Evolutionary conservation across 2,329 filamentous ascomycete genomes (phyloP).

Genomic region (Dryadomyces quercivorus): DNA sequence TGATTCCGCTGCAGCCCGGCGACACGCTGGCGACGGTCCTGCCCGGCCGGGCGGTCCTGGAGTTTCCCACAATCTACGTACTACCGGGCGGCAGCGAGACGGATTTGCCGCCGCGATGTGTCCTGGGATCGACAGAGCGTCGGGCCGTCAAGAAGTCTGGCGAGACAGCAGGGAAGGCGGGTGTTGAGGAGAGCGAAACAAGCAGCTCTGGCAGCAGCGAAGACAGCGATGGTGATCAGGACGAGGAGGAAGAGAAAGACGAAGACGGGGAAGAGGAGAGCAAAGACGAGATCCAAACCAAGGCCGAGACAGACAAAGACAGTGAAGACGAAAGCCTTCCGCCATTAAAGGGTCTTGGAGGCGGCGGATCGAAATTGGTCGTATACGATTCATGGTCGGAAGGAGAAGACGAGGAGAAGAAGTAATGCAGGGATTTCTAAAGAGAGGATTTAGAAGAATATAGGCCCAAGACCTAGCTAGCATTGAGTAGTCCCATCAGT

Average conservation of each 20-base stretch:
- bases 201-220: slow-evolving; percentile 10
- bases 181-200: slow-evolving; percentile 7
- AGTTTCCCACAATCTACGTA: slow-evolving; percentile 61
- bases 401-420: slow-evolving; percentile 6
- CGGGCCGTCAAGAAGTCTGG: not conserved
- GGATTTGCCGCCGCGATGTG: slow-evolving; percentile 14
- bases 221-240: not conserved
- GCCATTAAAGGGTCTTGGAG: not conserved
- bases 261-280: not conserved
- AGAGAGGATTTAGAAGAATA: too few species aligned
- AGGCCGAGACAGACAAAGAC: not conserved
- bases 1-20: slow-evolving; percentile 41
- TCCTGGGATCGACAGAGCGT: slow-evolving; percentile 14
- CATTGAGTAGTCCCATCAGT: too few species aligned
- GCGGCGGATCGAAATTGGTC: slow-evolving; percentile 7
- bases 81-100: slow-evolving; percentile 22
- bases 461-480: too few species aligned
- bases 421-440: too few species aligned
- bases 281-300: not conserved
- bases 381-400: slow-evolving; percentile 15
- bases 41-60: slow-evolving; percentile 45
- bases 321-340: not conserved
- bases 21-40: slow-evolving; percentile 40
- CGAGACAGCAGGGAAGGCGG: not conserved
- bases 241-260: not conserved